These are phyloP conservation scores for Aspergillus haitiensis DNA, from an alignment of 495 filamentous ascomycete species.

Conservation along the genomic window DNA sequence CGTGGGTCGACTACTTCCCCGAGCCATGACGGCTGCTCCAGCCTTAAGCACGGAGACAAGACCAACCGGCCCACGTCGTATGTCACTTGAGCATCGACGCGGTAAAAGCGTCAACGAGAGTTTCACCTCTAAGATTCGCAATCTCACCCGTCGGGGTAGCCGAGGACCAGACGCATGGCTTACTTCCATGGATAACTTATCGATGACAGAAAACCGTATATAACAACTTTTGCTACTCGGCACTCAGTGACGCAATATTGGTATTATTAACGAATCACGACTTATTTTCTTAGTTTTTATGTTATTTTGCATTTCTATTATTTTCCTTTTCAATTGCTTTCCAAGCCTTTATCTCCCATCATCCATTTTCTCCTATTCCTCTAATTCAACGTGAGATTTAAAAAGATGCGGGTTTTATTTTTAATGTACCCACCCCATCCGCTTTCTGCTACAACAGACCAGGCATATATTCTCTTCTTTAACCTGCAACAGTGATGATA, in stretches of 20 bases:
- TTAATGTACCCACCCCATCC: neutral
- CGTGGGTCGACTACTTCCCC: slow-evolving; percentile 37
- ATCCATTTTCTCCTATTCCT: neutral
- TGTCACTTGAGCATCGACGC: slow-evolving; percentile 60
- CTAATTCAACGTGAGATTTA: no score
- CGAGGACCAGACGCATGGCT: slow-evolving; percentile 47
- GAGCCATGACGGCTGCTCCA: slow-evolving; percentile 45
- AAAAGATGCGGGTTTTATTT: neutral
- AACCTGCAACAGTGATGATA: neutral
- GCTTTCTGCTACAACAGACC: no score
- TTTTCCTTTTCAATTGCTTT: neutral
- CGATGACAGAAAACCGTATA: slow-evolving; percentile 28
- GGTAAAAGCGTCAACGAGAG: slow-evolving; percentile 69
- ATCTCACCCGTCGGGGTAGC: slow-evolving; percentile 69
- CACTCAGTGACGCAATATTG: neutral
- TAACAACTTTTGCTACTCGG: slow-evolving; percentile 8
- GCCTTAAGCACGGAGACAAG: slow-evolving; percentile 28
- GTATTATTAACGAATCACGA: neutral
- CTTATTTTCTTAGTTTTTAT: neutral
- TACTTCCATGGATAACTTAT: slow-evolving; percentile 38
- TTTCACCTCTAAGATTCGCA: slow-evolving; percentile 61
- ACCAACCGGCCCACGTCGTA: slow-evolving; percentile 32
- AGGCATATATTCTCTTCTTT: neutral
- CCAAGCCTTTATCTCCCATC: neutral
- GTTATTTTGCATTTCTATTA: no score